Conservation (phyloP, 306 rosid species). For the Cucurbita pepo region DNA sequence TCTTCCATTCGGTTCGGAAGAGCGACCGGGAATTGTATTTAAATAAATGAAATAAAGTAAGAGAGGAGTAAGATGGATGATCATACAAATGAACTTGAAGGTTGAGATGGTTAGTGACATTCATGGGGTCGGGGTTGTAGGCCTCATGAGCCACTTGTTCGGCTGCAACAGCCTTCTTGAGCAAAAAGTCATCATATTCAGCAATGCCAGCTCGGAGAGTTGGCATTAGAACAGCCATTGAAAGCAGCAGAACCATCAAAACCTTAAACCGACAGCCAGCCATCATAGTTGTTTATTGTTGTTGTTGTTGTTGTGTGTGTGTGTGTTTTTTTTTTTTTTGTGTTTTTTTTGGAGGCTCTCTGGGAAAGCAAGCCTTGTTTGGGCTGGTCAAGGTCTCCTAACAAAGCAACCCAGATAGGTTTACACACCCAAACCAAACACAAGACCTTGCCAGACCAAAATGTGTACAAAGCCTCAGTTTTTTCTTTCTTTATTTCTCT, state of each 20-base stretch:
- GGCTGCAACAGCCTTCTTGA: constrained; percentile 19
- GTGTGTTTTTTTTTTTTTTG: not conserved
- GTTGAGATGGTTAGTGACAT: constrained; percentile 25
- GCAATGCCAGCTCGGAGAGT: constrained; percentile 34
- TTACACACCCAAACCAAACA: not conserved
- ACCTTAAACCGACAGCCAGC: not conserved
- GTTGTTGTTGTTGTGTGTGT: not conserved
- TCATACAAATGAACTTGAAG: constrained; percentile 21
- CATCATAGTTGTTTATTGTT: not conserved
- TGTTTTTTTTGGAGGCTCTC: not conserved
- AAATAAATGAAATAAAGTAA: too few relatives aligned
- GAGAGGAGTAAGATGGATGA: too few relatives aligned
- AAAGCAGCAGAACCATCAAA: constrained; percentile 16
- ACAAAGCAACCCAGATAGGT: not conserved
- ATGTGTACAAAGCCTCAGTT: not conserved
- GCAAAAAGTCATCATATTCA: constrained; percentile 22
- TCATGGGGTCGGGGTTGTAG: constrained; percentile 35
- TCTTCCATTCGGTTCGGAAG: too few relatives aligned
- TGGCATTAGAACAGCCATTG: constrained; percentile 32
- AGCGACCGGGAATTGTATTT: too few relatives aligned
- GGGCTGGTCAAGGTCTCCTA: constrained; percentile 5
- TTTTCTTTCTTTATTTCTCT: not conserved
- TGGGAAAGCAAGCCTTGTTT: not conserved
- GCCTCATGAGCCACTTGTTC: constrained; percentile 21
- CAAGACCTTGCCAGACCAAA: constrained; percentile 10